Conservation (phyloP, 345 rosid species). For the Balakata baccata region DNA sequence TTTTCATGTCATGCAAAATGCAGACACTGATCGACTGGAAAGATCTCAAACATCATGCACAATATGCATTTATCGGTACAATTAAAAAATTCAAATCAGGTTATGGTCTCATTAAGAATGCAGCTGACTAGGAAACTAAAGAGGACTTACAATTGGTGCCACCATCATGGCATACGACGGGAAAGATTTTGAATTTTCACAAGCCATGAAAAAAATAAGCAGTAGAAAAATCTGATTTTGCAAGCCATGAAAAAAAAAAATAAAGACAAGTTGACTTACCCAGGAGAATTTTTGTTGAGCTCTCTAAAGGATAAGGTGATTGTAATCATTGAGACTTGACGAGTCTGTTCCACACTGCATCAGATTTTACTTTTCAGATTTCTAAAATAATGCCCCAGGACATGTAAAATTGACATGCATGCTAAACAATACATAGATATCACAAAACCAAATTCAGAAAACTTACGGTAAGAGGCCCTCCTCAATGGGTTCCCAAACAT, state of each 20-base stretch:
- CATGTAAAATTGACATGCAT: neutral
- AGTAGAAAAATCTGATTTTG: neutral
- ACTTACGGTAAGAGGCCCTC: slow-evolving; percentile 92
- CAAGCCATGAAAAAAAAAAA: slow-evolving; percentile 5
- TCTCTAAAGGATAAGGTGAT: slow-evolving; percentile 72
- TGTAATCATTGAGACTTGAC: slow-evolving; percentile 90
- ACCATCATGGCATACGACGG: neutral
- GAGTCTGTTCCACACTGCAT: slow-evolving; percentile 91
- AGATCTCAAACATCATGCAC: neutral
- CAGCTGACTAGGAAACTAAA: neutral
- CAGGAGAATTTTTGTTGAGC: slow-evolving; percentile 64
- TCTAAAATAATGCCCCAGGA: neutral
- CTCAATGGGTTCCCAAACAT: slow-evolving; percentile 91
- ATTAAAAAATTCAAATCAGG: neutral
- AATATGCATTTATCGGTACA: neutral
- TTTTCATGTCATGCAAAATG: slow-evolving; percentile 6
- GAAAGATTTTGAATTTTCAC: neutral
- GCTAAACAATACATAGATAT: too few relatives aligned
- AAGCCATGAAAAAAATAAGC: neutral
- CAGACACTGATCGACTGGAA: neutral
- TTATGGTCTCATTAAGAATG: neutral
- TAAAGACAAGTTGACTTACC: slow-evolving; percentile 46
- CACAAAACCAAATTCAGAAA: too few relatives aligned
- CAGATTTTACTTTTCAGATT: slow-evolving; percentile 20
- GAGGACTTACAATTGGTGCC: neutral